These are phyloP conservation scores for Moesziomyces antarcticus DNA, from an alignment of 1,284 basidiomycete species.

Conservation along the genomic window DNA sequence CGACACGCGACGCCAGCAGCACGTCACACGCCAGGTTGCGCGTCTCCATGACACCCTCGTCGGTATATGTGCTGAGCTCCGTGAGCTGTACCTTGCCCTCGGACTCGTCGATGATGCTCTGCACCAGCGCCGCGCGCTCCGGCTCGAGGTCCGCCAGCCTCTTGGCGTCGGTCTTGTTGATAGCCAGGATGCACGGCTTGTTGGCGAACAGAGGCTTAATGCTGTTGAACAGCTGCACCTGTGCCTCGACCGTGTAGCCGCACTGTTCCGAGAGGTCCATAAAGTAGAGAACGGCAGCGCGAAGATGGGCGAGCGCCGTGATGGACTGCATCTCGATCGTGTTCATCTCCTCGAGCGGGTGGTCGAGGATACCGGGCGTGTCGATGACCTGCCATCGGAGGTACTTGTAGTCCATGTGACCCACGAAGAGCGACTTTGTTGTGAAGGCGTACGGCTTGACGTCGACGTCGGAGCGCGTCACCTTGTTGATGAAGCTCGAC, in stretches of 20 bases:
- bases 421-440: conserved; percentile 67
- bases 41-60: conserved; percentile 65
- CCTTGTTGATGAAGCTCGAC: conserved; percentile 68
- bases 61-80: conserved; percentile 67
- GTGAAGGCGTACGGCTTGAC: conserved; percentile 68
- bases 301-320: conserved; percentile 66
- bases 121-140: conserved; percentile 57
- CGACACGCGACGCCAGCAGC: conserved; percentile 62
- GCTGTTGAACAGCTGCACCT: conserved; percentile 67
- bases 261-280: conserved; percentile 68
- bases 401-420: conserved; percentile 68
- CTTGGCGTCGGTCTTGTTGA: conserved; percentile 66
- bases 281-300: conserved; percentile 67
- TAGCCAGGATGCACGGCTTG: conserved; percentile 66
- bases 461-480: conserved; percentile 66
- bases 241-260: conserved; percentile 67
- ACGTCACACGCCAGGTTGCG: conserved; percentile 65
- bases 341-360: conserved; percentile 68
- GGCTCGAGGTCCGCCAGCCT: conserved; percentile 60
- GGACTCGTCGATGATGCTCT: conserved; percentile 58
- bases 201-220: conserved; percentile 68
- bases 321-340: conserved; percentile 69
- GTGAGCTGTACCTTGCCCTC: conserved; percentile 60
- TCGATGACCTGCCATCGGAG: conserved; percentile 68
- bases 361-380: conserved; percentile 67